Base-by-base conservation (phyloP, 2,329 filamentous ascomycete species). In the Bimuria novae-zelandiae region DNA sequence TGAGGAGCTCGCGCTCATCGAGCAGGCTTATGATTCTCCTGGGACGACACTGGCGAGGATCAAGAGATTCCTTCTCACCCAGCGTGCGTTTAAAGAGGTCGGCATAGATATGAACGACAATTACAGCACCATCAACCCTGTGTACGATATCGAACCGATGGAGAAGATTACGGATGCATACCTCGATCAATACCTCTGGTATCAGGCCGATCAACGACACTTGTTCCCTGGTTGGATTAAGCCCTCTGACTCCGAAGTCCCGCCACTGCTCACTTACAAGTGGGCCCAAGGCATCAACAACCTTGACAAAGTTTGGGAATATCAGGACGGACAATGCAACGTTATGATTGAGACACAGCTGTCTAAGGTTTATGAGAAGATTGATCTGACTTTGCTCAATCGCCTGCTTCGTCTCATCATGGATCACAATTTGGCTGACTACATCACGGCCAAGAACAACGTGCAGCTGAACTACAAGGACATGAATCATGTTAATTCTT, bases 71-170 rank as follows among this genome's bases (percentile, higher is more conserved):
- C 80, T 99, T 57, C 84, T 99, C 39, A 99, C 95, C 0, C 94
- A 99, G 72, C 86, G 94, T 73, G 94, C 95, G 1, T 99, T 99
- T 83, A 99, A 99, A 77, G 94, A 99, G 76, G 94, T 99, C 39
- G 94, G 93, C 50, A 99, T 99, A 62, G 94, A 99, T 71, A 99
- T 99, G 94, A 99, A 99, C 74, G 94, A 99, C 78, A 99, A 99
- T 70, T 99, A 99, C 78, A 97, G 87, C 80, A 93, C 91, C 16
- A 99, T 99, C 80, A 99, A 99, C 70, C 95, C 94, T 0, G 94
- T 99, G 1, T 99, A 99, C 71, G 94, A 99, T 63, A 94, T 99
- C 55, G 95, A 99, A 76, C 94, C 94, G 0, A 97, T 99, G 54
- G 94, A 99, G 80, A 99, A 99, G 80, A 99, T 99, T 64, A 99